Base-by-base conservation (phyloP, 2,329 filamentous ascomycete species). In the Diplocarpon rosae region DNA sequence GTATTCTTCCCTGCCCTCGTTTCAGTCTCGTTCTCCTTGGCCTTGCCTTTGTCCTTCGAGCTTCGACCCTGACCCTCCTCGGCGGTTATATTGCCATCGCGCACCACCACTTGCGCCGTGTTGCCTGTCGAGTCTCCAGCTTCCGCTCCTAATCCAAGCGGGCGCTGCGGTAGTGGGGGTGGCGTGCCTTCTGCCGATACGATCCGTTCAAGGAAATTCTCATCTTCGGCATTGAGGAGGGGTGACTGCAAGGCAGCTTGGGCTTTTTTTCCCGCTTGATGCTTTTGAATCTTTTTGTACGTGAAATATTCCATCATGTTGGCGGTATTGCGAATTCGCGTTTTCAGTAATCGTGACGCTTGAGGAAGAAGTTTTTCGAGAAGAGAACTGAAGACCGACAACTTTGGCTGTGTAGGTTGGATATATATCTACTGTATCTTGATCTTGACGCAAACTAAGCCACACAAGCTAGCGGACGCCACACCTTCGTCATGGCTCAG, bases 291-390 rank as follows among this genome's bases (percentile, higher is more conserved):
- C 60, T 79, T 81, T 60, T 75, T 80, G 65, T 72, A 74, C 30
- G 69, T 65, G 52, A 81, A 73, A 61, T 76, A 80, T 61, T 81
- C 76, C 49, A 81, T 58, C 78, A 82, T 82, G 39, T 52, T 59
- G 42, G 43, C 47, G 42, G 39, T 37, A 47, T 20, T 41, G 36
- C 11, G 14, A 28, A 30, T 13, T 34, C 34, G 3, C 16, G 24
- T 16, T n/a, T 31, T 11, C n/a, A n/a, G 29, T 30, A 8, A 13
- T 30, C 29, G 29, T 30, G 29, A 30, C 8, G 29, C 8, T 30
- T 30, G 8, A 8, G 29, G 8, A 13, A 30, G 29, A 30, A 13
- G 13, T 14, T 32, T 12, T 32, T 32, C 5, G 30, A 4, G 11
- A 10, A 32, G 30, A 32, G 10, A 32, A 3, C n/a, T 32, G 30